Conservation (phyloP, 2,329 filamentous ascomycete genomes). For the Hortaea sp. region DNA sequence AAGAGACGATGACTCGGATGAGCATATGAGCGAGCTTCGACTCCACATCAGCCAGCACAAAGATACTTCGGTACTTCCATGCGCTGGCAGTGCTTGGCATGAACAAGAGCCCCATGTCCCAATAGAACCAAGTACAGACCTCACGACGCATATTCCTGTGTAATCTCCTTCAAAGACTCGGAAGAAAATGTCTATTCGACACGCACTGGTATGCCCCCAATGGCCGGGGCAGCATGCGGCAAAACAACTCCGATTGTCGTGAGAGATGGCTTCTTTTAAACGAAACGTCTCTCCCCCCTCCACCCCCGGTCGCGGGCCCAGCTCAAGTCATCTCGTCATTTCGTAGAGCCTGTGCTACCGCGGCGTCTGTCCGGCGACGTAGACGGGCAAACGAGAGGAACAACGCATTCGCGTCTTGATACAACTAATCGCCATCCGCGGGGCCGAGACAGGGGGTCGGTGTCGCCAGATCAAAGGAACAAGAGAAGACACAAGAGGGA, state of each 20-base stretch:
- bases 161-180: not conserved
- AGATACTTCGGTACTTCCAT: constrained; percentile 1
- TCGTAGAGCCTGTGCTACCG: constrained; percentile 2
- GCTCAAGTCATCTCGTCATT: constrained; percentile 1
- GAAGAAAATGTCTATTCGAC: not conserved
- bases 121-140: no score
- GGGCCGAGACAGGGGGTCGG: no score
- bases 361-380: not conserved
- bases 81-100: constrained; percentile 2
- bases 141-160: no score
- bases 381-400: not conserved
- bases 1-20: not conserved
- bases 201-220: not conserved
- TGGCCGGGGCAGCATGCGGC: not conserved
- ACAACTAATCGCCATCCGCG: no score
- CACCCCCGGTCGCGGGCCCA: not conserved
- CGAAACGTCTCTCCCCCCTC: not conserved
- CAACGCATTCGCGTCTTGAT: no score
- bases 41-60: not conserved
- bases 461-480: no score
- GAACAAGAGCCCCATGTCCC: not conserved
- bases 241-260: not conserved
- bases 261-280: not conserved
- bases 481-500: not conserved
- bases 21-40: not conserved